phyloP scores from a whole-genome alignment of 306 rosid genomes.

The Heteromeles arbutifolia region DNA sequence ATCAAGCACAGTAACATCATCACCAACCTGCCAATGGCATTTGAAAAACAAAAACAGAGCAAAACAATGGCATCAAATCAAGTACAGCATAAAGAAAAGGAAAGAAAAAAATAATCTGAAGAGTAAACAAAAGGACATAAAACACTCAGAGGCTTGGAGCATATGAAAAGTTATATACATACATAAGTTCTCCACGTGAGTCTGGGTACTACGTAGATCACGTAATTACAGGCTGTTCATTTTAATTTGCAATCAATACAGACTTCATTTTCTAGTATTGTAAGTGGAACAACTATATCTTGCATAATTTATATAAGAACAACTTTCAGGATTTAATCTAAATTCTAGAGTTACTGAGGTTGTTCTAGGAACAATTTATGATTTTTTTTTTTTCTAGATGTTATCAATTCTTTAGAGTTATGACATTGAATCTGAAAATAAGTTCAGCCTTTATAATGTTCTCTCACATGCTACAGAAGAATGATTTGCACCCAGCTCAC shows the following conservation, averaged over 20 bases:
- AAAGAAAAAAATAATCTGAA: background rate
- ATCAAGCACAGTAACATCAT: conserved; percentile 72
- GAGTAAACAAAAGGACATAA: background rate
- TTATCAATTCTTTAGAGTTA: background rate
- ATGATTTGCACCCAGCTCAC: background rate
- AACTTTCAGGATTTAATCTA: background rate
- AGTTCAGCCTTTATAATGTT: background rate
- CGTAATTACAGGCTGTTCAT: background rate
- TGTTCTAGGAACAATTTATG: background rate
- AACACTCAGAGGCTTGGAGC: background rate
- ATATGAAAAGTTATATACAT: background rate
- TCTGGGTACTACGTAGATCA: background rate
- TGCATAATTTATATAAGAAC: background rate
- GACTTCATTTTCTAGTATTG: background rate
- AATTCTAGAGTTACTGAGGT: background rate
- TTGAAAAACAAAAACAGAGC: background rate
- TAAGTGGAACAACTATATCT: background rate
- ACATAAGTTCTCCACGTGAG: background rate
- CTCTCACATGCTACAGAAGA: background rate
- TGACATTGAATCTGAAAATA: background rate
- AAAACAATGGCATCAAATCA: conserved; percentile 1
- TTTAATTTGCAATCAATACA: background rate
- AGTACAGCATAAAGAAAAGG: conserved; percentile 7
- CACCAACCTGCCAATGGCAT: conserved; percentile 55
- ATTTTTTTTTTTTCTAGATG: background rate